Base-by-base conservation (phyloP, 106 monocot genomes). In the Amphibolis antarctica region DNA sequence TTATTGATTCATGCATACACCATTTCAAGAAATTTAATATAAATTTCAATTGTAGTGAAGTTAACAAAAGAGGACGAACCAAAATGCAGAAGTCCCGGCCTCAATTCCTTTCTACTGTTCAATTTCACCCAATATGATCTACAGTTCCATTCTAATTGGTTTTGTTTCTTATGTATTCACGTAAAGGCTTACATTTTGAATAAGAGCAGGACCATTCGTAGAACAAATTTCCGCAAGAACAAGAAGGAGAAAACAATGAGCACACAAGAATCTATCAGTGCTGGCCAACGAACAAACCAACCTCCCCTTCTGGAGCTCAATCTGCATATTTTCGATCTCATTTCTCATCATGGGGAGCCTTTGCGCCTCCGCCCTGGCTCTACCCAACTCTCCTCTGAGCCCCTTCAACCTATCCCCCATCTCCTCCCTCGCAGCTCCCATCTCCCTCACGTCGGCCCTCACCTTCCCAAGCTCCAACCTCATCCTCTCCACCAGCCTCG, bases 261-360 rank as follows among this genome's bases (percentile, higher is more conserved):
- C 14, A 46, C 14, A 46, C 46, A 14, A 46, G 0, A 46, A n/a
- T n/a, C n/a, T n/a, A n/a, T n/a, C n/a, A n/a, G n/a, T n/a, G n/a
- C 50, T n/a, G 1, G 25, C 24, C 9, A 56, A 56, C 56, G 25
- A 56, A 56, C 13, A 56, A 21, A 56, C 63, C 6, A 45, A 92
- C 91, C 83, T 86, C 27, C 78, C 81, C 43, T 64, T 73, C 71
- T 92, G 86, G 28, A 84, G 48, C 59, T 92, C 92, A 26, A 78
- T 69, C 53, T 79, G 80, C 67, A 88, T 68, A 60, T 54, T 42
- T 24, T 81, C 84, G 23, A 84, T 76, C 70, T 88, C 81, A 2
- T 66, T 62, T 60, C 78, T 78, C 58, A 81, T 45, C 29, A 76
- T 81, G 12, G 88, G 78, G 4, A 65, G 76, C 71, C 74, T 69